phyloP scores from a whole-genome alignment of 805 yeast species.

The Spathaspora girioi region DNA sequence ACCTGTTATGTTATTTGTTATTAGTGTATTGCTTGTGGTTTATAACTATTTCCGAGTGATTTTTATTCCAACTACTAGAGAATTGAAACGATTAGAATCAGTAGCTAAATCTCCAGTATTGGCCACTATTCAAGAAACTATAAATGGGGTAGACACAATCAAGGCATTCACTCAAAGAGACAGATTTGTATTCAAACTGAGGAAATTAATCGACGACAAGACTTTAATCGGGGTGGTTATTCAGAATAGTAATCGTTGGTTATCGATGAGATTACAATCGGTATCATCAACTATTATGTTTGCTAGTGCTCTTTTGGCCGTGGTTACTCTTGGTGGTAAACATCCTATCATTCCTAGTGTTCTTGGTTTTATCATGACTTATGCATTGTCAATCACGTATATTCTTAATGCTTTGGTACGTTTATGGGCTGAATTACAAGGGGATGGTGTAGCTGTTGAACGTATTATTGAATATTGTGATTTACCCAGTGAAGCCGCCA shows the following conservation, averaged over 20 bases:
- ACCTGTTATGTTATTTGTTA: conserved; percentile 30
- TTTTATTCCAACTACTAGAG: conserved; percentile 34
- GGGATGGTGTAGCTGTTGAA: conserved; percentile 31
- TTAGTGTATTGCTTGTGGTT: conserved; percentile 20
- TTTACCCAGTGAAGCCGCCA: conserved; percentile 42
- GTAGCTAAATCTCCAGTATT: conserved; percentile 30
- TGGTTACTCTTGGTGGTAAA: conserved; percentile 20
- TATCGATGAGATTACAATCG: conserved; percentile 33
- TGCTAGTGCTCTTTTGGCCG: conserved; percentile 23
- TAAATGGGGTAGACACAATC: conserved; percentile 34
- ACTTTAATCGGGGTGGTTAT: conserved; percentile 18
- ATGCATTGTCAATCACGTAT: conserved; percentile 28
- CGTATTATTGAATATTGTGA: conserved; percentile 35
- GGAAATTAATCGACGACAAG: conserved; percentile 21
- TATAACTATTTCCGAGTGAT: conserved; percentile 28
- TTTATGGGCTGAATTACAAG: conserved; percentile 33
- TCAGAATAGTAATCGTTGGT: conserved; percentile 31
- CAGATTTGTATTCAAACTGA: conserved; percentile 24
- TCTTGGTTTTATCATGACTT: conserved; percentile 36
- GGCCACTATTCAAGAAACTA: conserved; percentile 34
- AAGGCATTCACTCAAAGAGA: conserved; percentile 27
- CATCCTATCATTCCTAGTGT: conserved; percentile 27
- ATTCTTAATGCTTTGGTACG: conserved; percentile 29
- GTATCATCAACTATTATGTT: conserved; percentile 32
- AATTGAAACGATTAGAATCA: conserved; percentile 28